phyloP scores from a whole-genome alignment of 192 early-diverging fungal species.

The Dissophora ornata region DNA sequence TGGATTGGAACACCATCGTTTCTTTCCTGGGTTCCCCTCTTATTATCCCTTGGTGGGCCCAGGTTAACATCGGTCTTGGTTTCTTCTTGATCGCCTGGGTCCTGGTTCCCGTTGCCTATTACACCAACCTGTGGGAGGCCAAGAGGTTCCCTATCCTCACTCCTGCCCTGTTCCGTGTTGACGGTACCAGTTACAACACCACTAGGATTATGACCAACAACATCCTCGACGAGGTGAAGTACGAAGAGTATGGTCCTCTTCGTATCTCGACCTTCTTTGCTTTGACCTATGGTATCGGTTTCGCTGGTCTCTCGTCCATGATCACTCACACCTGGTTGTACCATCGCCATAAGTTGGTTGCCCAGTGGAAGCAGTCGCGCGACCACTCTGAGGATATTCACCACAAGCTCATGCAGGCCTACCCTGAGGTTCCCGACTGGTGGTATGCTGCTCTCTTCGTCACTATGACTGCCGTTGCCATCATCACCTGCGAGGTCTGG shows the following conservation, averaged over 20 bases:
- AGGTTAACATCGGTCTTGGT: slow-evolving; percentile 71
- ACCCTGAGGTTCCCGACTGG: no score
- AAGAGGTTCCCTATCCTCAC: slow-evolving; percentile 56
- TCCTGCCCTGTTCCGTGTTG: slow-evolving; percentile 30
- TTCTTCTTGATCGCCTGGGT: slow-evolving; percentile 75
- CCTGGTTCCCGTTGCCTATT: slow-evolving; percentile 73
- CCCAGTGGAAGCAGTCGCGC: slow-evolving; percentile 55
- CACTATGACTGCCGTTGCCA: slow-evolving; percentile 42
- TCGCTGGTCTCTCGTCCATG: no score
- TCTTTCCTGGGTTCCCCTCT: slow-evolving; percentile 47
- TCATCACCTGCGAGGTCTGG: slow-evolving; percentile 50
- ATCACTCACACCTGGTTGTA: no score
- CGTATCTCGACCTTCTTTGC: slow-evolving; percentile 58
- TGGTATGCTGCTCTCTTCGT: slow-evolving; percentile 63
- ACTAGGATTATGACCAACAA: slow-evolving; percentile 38
- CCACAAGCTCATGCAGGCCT: no score
- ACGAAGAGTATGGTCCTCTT: slow-evolving; percentile 60
- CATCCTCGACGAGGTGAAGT: slow-evolving; percentile 55
- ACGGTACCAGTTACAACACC: slow-evolving; percentile 51
- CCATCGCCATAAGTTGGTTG: no score
- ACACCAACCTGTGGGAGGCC: slow-evolving; percentile 68
- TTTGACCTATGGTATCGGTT: no score
- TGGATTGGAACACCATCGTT: slow-evolving; percentile 74
- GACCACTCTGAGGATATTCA: slow-evolving; percentile 64
- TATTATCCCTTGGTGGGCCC: slow-evolving; percentile 64